Conservation (phyloP, 352 stramenopile genomes). For the Globisporangium cylindrosporum region DNA sequence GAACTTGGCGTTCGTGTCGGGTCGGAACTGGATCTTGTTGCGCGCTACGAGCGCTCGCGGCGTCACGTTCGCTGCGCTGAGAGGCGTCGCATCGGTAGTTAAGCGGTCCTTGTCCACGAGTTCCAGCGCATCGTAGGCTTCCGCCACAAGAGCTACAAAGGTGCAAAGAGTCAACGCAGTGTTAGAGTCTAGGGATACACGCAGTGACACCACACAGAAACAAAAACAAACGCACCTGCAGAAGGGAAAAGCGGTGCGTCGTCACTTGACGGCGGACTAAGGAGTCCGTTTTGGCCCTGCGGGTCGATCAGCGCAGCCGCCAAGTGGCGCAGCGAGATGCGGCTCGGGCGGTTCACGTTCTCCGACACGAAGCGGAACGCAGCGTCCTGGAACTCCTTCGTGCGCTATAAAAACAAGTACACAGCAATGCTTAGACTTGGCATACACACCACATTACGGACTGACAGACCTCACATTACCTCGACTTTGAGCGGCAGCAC, state of each 20-base stretch:
- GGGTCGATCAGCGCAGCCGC: conserved; percentile 45
- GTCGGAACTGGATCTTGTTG: conserved; percentile 35
- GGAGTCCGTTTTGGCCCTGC: conserved; percentile 10
- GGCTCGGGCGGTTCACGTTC: conserved; percentile 50
- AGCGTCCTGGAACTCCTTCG: conserved; percentile 60
- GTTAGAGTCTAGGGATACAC: neutral
- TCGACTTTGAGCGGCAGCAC: conserved; percentile 66
- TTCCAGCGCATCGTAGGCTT: conserved; percentile 67
- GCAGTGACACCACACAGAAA: neutral
- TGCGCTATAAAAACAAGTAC: conserved; percentile 25
- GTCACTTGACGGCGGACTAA: neutral
- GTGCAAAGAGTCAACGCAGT: neutral
- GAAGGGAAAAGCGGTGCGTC: conserved; percentile 36
- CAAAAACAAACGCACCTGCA: conserved; percentile 29
- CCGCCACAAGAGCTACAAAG: conserved; percentile 49
- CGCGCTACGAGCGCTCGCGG: conserved; percentile 44
- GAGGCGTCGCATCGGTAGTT: conserved; percentile 22
- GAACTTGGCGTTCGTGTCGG: conserved; percentile 35
- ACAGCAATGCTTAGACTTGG: neutral
- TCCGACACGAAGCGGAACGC: conserved; percentile 55
- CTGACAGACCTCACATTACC: conserved; percentile 12
- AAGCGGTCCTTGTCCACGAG: conserved; percentile 46
- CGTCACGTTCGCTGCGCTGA: conserved; percentile 38
- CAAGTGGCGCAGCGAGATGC: conserved; percentile 61
- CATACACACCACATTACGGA: neutral